Base-by-base conservation (phyloP, 352 stramenopile genomes). In the Phytophthora macrochlamydospora region DNA sequence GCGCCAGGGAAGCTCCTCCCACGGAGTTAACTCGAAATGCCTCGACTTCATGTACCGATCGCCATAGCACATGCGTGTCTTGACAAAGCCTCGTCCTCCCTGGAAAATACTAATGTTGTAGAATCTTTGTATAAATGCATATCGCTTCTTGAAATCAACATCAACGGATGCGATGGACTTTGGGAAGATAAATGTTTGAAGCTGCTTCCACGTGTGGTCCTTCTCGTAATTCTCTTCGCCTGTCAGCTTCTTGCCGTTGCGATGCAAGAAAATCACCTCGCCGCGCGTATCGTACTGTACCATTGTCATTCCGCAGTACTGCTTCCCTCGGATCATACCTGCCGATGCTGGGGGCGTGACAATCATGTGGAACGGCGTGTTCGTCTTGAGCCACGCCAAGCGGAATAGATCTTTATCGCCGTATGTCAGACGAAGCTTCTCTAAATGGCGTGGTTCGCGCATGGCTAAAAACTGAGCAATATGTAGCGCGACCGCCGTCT, bases 331-430 rank as follows among this genome's bases (percentile, higher is more conserved):
- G 30, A 78, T 72, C 38, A 76, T 65, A 0, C 78, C 78, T 3
- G 65, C 70, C 44, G 67, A 63, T 14, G 70, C 76, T 3, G 79
- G 74, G 13, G 79, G 64, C 4, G 76, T 78, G 35, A 71, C 51
- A 11, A 78, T 75, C 68, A 87, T 81, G 53, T 84, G 63, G 45
- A 88, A 88, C 3, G 69, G 58, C 31, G 68, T 83, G 14, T 56
- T 67, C 13, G 72, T 76, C 50, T 83, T 85, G 14, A 86, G 59
- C 79, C 79, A 88, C n/a, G 79, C 79, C 9, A 88, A 59, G 0
- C 79, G 79, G 31, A 86, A 88, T 9, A 88, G 69, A 12, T 88
- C 79, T 38, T 88, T 88, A 55, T 88, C 79, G n/a, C 79, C 79
- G 35, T 82, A 77, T 14, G 60, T 71, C 4, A 87, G 62, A 31